Base-by-base conservation (phyloP, 225 moss, liverwort and hornwort species). In the Asterella californica region DNA sequence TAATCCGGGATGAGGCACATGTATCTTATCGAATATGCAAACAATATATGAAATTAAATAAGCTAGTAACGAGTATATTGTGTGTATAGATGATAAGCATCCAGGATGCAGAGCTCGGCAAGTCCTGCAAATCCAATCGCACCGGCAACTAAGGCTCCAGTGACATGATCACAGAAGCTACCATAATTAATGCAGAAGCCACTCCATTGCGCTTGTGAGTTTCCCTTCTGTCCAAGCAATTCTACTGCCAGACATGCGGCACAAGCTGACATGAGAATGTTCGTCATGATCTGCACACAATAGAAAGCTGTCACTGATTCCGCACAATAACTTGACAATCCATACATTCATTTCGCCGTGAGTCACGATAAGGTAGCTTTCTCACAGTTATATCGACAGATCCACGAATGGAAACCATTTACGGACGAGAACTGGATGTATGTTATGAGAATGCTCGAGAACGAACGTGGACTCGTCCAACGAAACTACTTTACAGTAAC, bases 181-280 rank as follows among this genome's bases (percentile, higher is more conserved):
- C 14, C 33, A 47, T 70, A 76, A 0, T 70, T 17, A 34, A 11
- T 38, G 38, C 82, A 82, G 33, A 82, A 66, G 10, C 48, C 34
- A 0, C 21, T 15, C 82, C 82, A 82, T 27, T 30, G 22, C 9
- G 32, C 67, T 15, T 69, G 69, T 15, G 30, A n/a, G 70, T 82
- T 82, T 55, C 82, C 82, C 29, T 61, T 76, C 48, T 82, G 33
- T 52, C 82, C 82, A 33, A 82, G 29, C 82, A 82, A 46, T 15
- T 52, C 67, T 19, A 77, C 38, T 27, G 82, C 76, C 33, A 82
- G 69, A 55, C 33, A 12, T 25, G 82, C 47, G n/a, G 67, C 76
- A 5, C 76, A 64, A 21, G 82, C 82, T 53, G 82, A 82, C 82
- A 82, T 82, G 67, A 82, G n/a, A 33, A 77, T 77, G 29, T 77